Evolutionary conservation across 768 basidiomycete species (phyloP).

Genomic region (Boletellus sp.): DNA sequence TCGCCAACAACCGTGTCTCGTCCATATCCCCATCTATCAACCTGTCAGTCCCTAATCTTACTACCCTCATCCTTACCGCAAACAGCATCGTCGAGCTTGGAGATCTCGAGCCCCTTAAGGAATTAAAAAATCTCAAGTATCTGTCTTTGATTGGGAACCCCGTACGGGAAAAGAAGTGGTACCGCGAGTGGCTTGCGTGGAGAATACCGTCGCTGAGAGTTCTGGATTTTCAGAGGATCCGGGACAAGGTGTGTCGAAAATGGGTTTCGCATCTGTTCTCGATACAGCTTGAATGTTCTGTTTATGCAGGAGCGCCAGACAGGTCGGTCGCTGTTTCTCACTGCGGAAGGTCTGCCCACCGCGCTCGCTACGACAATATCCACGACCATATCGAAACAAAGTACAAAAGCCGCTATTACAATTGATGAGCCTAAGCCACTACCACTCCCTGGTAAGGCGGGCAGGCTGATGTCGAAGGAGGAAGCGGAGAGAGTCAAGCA

Average conservation of each 20-base stretch:
- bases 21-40: constrained; percentile 78
- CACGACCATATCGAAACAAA: constrained; percentile 62
- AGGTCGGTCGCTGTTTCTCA: constrained; percentile 73
- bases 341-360: constrained; percentile 73
- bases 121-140: constrained; percentile 69
- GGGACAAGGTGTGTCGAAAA: constrained; percentile 79
- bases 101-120: constrained; percentile 80
- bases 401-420: constrained; percentile 60
- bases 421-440: constrained; percentile 75
- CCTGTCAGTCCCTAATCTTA: constrained; percentile 80
- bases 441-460: constrained; percentile 60
- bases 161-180: constrained; percentile 89
- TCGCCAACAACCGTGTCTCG: constrained; percentile 88
- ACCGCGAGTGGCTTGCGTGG: constrained; percentile 94
- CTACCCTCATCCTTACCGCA: constrained; percentile 78
- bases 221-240: constrained; percentile 92
- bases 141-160: constrained; percentile 79
- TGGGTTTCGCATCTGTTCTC: constrained; percentile 15
- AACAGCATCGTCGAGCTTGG: constrained; percentile 78
- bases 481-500: constrained; percentile 84
- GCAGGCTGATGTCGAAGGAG: constrained; percentile 86
- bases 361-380: constrained; percentile 77
- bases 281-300: constrained; percentile 27
- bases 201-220: constrained; percentile 83
- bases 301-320: constrained; percentile 69